Conservation (phyloP, 169 alveolate species). For the Plasmodium yoelii region DNA sequence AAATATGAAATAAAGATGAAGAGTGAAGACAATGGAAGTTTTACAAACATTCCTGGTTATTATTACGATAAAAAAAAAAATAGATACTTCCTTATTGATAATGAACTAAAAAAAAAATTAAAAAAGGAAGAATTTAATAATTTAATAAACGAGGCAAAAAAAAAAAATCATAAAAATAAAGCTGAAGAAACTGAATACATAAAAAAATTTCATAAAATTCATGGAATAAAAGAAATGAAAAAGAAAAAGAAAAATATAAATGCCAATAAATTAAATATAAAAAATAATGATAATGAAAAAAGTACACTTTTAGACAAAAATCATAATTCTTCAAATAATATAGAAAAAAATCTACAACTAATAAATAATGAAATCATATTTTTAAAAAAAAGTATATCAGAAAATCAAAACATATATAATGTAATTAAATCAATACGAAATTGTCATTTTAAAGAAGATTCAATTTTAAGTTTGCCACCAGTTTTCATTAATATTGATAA, state of each 20-base stretch:
- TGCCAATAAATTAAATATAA: slow-evolving; percentile 19
- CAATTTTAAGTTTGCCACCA: slow-evolving; percentile 73
- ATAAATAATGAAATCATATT: slow-evolving; percentile 57
- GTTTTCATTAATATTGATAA: slow-evolving; percentile 45
- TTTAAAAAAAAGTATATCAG: slow-evolving; percentile 55
- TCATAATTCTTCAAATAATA: slow-evolving; percentile 19
- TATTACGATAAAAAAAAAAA: slow-evolving; percentile 64
- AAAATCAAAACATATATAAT: slow-evolving; percentile 69
- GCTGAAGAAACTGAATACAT: slow-evolving; percentile 18
- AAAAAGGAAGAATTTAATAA: slow-evolving; percentile 57
- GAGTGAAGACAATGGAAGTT: slow-evolving; percentile 6
- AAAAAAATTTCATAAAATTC: slow-evolving; percentile 61
- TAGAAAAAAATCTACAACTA: slow-evolving; percentile 61
- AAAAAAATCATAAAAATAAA: slow-evolving; percentile 72
- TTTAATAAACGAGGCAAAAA: slow-evolving; percentile 69
- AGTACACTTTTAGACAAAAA: slow-evolving; percentile 6
- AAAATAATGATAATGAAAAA: slow-evolving; percentile 35
- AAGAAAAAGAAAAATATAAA: slow-evolving; percentile 61
- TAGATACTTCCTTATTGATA: slow-evolving; percentile 59
- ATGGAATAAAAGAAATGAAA: slow-evolving; percentile 77
- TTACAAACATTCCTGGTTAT: slow-evolving; percentile 61
- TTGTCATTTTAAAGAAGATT: slow-evolving; percentile 63
- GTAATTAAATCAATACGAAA: slow-evolving; percentile 46
- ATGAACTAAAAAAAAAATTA: slow-evolving; percentile 69
- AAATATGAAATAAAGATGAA: slow-evolving; percentile 25